phyloP scores from a whole-genome alignment of 108 stramenopile species.

The Aurantiochytrium sp. region DNA sequence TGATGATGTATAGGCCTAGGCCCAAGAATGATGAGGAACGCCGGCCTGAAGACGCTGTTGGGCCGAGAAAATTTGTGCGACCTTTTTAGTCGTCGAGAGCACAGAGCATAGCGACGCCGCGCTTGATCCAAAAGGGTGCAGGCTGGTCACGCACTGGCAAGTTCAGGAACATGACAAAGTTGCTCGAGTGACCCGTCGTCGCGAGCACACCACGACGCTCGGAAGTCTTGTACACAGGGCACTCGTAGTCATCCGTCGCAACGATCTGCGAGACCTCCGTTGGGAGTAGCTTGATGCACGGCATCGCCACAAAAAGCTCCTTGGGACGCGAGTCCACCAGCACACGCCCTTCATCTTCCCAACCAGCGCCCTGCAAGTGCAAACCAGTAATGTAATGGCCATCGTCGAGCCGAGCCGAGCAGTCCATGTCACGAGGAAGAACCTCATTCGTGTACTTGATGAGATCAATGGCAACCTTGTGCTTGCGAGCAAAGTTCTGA shows the following conservation, averaged over 20 bases:
- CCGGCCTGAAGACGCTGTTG: no score
- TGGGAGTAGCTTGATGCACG: constrained; percentile 50
- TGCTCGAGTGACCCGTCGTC: constrained; percentile 54
- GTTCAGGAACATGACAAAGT: constrained; percentile 50
- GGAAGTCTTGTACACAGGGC: constrained; percentile 59
- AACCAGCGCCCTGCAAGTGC: constrained; percentile 56
- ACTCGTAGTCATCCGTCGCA: constrained; percentile 46
- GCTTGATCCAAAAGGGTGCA: constrained; percentile 60
- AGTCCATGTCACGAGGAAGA: constrained; percentile 34
- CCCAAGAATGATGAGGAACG: no score
- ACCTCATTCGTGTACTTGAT: constrained; percentile 50
- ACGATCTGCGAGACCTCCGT: constrained; percentile 28
- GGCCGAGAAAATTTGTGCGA: no score
- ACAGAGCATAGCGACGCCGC: constrained; percentile 62
- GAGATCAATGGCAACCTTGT: constrained; percentile 52
- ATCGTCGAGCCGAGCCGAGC: constrained; percentile 30
- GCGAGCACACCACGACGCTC: constrained; percentile 45
- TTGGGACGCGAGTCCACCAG: constrained; percentile 45
- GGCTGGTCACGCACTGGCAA: constrained; percentile 38
- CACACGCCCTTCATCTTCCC: constrained; percentile 30
- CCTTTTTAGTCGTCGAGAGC: constrained; percentile 47
- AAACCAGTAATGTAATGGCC: constrained; percentile 50
- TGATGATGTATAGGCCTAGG: no score
- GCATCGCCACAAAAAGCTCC: constrained; percentile 48
- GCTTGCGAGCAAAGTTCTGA: constrained; percentile 57